A percentile compares a stretch with the other conserved stretches of the same genome.
Conservation (phyloP, 176 grass and related monocot species). For the Aegilops tauschii region DNA sequence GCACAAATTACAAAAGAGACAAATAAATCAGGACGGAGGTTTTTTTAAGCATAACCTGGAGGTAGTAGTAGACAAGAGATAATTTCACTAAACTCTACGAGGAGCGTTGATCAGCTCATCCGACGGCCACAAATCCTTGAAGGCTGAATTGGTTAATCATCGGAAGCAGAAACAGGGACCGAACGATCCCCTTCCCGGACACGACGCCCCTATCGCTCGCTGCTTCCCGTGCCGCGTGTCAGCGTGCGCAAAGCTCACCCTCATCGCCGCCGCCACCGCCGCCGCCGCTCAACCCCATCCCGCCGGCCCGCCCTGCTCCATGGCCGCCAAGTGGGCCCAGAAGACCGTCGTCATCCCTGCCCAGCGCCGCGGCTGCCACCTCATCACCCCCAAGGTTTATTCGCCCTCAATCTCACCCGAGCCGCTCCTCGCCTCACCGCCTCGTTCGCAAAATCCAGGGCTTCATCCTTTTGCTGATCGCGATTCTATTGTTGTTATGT, state of each 20-base stretch:
- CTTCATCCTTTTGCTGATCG: neutral
- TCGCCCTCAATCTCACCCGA: neutral
- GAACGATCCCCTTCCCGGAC: neutral
- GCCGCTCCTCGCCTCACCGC: neutral
- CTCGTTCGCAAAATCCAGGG: neutral
- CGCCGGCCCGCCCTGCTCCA: slow-evolving; percentile 15
- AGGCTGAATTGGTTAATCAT: neutral
- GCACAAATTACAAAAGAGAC: no score
- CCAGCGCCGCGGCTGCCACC: slow-evolving; percentile 85
- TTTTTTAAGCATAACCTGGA: no score
- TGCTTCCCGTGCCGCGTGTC: slow-evolving; percentile 3
- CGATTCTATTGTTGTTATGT: neutral
- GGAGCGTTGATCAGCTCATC: neutral
- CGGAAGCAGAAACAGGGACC: neutral
- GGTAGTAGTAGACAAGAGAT: neutral
- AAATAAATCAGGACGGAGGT: no score
- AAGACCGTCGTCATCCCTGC: slow-evolving; percentile 85
- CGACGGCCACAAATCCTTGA: neutral
- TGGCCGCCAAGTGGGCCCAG: slow-evolving; percentile 97
- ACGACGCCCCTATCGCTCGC: neutral
- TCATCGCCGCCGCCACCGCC: slow-evolving; percentile 11
- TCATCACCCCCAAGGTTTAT: slow-evolving; percentile 73
- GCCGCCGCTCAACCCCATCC: neutral
- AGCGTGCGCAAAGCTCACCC: neutral
- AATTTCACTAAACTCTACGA: neutral